Evolutionary conservation across 1,139 yeast genomes (phyloP).

Genomic region (Hansenula anomala): DNA sequence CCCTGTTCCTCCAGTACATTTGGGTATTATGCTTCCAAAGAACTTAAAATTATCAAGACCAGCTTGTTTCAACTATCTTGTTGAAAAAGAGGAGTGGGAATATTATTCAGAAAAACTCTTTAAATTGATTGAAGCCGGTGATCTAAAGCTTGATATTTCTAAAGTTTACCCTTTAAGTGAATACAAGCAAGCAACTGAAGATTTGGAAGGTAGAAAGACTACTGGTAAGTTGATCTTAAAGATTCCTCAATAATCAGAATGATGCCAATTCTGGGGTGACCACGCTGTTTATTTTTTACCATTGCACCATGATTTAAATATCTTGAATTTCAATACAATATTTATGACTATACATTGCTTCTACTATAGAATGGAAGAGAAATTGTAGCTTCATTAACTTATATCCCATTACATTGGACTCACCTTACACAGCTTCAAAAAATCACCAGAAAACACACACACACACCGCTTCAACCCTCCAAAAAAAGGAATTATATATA

Average conservation of each 20-base stretch:
- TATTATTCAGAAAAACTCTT: slow-evolving; percentile 44
- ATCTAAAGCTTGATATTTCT: slow-evolving; percentile 46
- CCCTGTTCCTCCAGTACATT: slow-evolving; percentile 61
- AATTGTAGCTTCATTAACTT: no score
- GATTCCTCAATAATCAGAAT: slow-evolving; percentile 46
- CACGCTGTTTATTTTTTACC: no score
- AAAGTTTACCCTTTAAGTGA: slow-evolving; percentile 60
- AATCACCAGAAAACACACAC: no score
- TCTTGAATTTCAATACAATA: no score
- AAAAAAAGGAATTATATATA: no score
- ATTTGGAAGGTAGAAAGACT: slow-evolving; percentile 68
- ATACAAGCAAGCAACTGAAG: slow-evolving; percentile 58
- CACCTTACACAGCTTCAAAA: no score
- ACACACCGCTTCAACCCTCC: no score
- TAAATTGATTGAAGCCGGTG: slow-evolving; percentile 40
- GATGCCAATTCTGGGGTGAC: no score
- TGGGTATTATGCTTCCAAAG: slow-evolving; percentile 50
- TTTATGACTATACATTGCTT: no score
- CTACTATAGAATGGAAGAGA: no score
- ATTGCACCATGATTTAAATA: no score
- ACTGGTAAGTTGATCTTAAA: slow-evolving; percentile 70
- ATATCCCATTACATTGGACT: no score
- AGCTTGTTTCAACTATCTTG: slow-evolving; percentile 44
- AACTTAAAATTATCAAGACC: slow-evolving; percentile 67
- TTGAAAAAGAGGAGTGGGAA: slow-evolving; percentile 53